Conservation (phyloP, 2,329 filamentous ascomycete species). For the Claviceps sp. region DNA sequence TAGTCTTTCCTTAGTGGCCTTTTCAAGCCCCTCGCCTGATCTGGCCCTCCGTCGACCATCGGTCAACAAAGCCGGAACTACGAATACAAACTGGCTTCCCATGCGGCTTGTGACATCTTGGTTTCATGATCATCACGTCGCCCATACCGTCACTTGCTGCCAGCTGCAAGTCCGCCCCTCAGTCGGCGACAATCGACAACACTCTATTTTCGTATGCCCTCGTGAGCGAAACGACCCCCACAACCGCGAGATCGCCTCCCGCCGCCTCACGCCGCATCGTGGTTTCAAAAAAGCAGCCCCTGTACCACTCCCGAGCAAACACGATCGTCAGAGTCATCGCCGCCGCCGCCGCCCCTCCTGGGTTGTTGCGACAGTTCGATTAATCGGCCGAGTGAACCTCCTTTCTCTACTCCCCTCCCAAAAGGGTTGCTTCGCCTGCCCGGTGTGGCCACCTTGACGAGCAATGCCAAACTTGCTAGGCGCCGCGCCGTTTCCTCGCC, state of each 20-base stretch:
- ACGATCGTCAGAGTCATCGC: background rate
- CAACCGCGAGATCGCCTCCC: background rate
- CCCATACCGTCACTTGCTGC: background rate
- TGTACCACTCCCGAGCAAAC: background rate
- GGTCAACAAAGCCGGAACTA: too few species aligned
- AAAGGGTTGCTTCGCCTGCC: background rate
- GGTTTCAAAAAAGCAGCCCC: background rate
- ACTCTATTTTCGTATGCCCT: background rate
- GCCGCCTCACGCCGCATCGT: background rate
- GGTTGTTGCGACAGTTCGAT: background rate
- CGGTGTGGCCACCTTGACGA: background rate
- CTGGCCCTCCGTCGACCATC: too few species aligned
- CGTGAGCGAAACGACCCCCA: background rate
- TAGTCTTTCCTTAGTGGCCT: too few species aligned
- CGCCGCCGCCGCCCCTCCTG: background rate
- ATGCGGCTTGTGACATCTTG: too few species aligned
- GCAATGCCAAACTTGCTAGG: slow-evolving; percentile 7
- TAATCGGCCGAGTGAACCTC: background rate
- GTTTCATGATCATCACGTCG: background rate
- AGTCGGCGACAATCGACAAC: background rate
- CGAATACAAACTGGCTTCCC: too few species aligned
- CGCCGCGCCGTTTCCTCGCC: slow-evolving; percentile 5
- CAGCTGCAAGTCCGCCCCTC: too few species aligned
- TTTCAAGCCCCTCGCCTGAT: too few species aligned
- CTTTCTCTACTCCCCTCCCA: background rate